Base-by-base conservation (phyloP, 225 moss, liverwort and hornwort genomes). In the Antitrichia curtipendula region DNA sequence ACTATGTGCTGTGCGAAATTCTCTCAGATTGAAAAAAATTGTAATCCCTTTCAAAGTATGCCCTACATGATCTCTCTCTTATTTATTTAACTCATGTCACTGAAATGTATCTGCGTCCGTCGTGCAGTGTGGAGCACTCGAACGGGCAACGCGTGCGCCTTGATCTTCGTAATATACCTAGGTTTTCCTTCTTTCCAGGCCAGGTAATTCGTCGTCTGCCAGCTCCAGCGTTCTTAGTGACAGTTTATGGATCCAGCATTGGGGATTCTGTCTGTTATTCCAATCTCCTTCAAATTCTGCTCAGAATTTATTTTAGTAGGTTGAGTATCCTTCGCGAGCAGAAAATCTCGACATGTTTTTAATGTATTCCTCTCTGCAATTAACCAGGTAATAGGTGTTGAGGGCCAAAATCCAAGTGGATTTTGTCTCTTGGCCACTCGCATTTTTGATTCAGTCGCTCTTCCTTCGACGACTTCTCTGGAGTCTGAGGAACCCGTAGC, bases 351-450 rank as follows among this genome's bases (percentile, higher is more conserved):
- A 60, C 75, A 74, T 75, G 28, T 50, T 58, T 54, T 52, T 81
- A 28, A 65, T 87, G 76, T 38, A 50, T 52, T 76, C 78, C 80
- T 29, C 52, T 79, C 59, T 84, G 80, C 22, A 49, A 80, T 84
- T 31, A n/a, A 60, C 38, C 92, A 97, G 97, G 91, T 97, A 12
- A 68, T 97, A 84, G 96, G 95, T 75, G 92, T 97, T 52, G 97
- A 96, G 87, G 97, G 95, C 38, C 92, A 94, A 34, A 97, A 97
- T 89, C 97, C 97, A 77, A 97, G 97, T 90, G 97, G 97, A 54
- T 88, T 96, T 80, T 97, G 97, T 85, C 87, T 97, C 69, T 88
- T 97, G 85, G 95, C 95, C 11, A 92, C 94, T 80, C 95, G 95
- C 64, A 87, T 97, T 90, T 91, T 91, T n/a, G 92, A 94, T 89